Evolutionary conservation across 116 monocot genomes (phyloP), one percentile per base, ranked within the genome.

Genomic region (Zostera marina): DNA sequence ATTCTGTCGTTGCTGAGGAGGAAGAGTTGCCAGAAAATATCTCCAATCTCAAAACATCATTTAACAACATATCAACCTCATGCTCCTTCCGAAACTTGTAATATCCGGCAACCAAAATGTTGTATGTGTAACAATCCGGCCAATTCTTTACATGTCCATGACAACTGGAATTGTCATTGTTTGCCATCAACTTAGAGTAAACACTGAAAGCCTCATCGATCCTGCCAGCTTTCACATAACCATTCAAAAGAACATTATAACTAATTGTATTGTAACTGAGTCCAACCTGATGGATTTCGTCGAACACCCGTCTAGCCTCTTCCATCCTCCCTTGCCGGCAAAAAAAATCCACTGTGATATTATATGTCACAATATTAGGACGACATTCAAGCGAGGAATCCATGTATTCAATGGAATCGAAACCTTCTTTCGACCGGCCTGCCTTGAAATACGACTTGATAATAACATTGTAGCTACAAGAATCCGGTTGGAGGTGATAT

Each of bases 101-200:
- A 42, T 74, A 70, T 26, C 82, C 86, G 7, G 82, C 69, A 24
- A 62, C 52, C 61, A 98, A 72, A 49, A 78, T 98, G 72, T 96
- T 96, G 47, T 78, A 77, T n/a, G 90, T 98, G 49, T 76, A 86
- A 52, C 70, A 80, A 75, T 98, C 96, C 9, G 96, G 96, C 10
- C 12, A 45, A 11, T 11, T 32, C 32, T 32, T 32, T 5, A 2
- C 5, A 32, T 32, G 32, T 3, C 32, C 32, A 32, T 5, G 4
- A 32, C 32, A 1, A 32, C 32, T 0, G 2, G 62, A 46, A 23
- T 80, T 58, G n/a, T 85, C 82, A 26, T 62, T 82, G 25, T 22
- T 44, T 41, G 22, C 47, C 22, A 57, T 66, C 89, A 96, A 85
- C 62, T 85, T 72, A n/a, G 51, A 25, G 61, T 69, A 85, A 52